A percentile compares a stretch with the other conserved stretches of the same genome.
Evolutionary conservation across 257 asterid species (phyloP).

Genomic region (Scutellaria minor): DNA sequence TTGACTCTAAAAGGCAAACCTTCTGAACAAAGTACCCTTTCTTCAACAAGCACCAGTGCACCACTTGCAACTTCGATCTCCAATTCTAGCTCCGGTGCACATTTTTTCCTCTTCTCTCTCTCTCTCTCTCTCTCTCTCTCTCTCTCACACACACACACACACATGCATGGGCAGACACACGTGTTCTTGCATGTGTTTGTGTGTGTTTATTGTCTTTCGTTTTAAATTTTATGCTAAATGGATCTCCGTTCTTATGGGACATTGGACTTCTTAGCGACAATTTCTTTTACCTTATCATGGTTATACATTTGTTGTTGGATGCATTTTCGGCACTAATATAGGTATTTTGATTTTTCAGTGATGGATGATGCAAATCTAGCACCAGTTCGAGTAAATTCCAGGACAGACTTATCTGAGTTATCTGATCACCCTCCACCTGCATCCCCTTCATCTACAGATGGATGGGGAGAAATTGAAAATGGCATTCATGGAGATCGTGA

Average conservation of each 20-base stretch:
- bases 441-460: conserved; percentile 86
- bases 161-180: background rate
- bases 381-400: conserved; percentile 56
- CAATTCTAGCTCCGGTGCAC: conserved; percentile 67
- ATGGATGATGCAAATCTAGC: conserved; percentile 50
- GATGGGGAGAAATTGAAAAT: conserved; percentile 95
- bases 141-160: too few species aligned
- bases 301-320: conserved; percentile 21
- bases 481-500: conserved; percentile 64
- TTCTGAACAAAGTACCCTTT: conserved; percentile 61
- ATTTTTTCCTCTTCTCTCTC: conserved; percentile 12
- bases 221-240: background rate
- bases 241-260: conserved; percentile 1
- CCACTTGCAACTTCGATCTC: conserved; percentile 65
- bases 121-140: too few species aligned
- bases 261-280: background rate
- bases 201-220: background rate
- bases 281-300: conserved; percentile 13
- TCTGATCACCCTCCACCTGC: conserved; percentile 60
- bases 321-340: conserved; percentile 31
- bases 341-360: conserved; percentile 48
- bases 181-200: too few species aligned
- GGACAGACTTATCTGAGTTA: conserved; percentile 54
- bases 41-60: conserved; percentile 62
- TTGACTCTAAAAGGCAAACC: conserved; percentile 90